phyloP scores from a whole-genome alignment of 441 rosid genomes.

The Populus hybrid region DNA sequence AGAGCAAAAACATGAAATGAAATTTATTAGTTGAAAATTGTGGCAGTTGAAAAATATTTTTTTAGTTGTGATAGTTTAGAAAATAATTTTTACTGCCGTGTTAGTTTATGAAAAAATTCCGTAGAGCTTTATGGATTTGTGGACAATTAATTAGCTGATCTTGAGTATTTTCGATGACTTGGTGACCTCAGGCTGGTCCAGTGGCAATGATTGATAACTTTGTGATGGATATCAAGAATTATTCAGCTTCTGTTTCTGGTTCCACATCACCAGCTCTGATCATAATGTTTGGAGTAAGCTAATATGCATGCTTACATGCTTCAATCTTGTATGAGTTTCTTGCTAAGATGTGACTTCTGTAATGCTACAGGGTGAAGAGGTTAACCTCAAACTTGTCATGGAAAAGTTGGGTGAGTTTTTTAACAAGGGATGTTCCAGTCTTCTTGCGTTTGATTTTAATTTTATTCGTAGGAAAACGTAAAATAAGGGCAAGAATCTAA shows the following conservation, averaged over 20 bases:
- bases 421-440: not conserved
- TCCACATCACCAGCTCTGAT: conserved; percentile 48
- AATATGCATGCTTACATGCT: conserved; percentile 16
- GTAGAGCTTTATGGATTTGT: too few species aligned
- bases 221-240: conserved; percentile 55
- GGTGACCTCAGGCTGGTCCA: conserved; percentile 33
- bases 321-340: conserved; percentile 1
- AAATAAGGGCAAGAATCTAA: too few species aligned
- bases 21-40: too few species aligned
- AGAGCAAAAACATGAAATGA: too few species aligned
- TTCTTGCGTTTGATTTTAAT: too few species aligned
- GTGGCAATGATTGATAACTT: conserved; percentile 42
- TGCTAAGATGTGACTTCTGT: conserved; percentile 16
- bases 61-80: too few species aligned
- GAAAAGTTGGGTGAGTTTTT: conserved; percentile 25
- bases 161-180: not conserved
- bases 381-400: conserved; percentile 34
- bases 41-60: too few species aligned
- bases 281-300: conserved; percentile 64
- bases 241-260: conserved; percentile 47
- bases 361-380: conserved; percentile 37
- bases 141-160: too few species aligned
- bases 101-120: too few species aligned
- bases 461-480: too few species aligned
- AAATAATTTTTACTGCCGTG: too few species aligned